Conservation (phyloP, 2,329 filamentous ascomycete genomes). For the Aspergillus pseudoterreus region DNA sequence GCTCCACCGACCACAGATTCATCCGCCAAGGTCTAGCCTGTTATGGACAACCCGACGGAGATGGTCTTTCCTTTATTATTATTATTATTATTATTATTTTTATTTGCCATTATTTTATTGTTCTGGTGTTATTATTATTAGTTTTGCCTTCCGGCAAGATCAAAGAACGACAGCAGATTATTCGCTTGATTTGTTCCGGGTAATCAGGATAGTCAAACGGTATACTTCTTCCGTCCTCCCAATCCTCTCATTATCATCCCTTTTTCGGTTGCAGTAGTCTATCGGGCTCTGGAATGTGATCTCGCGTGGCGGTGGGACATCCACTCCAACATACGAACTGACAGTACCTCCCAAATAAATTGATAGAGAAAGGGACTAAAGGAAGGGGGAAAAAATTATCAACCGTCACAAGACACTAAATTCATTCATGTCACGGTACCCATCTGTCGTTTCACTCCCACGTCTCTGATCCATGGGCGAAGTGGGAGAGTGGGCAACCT, state of each 20-base stretch:
- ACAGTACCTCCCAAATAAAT: neutral
- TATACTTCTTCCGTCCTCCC: neutral
- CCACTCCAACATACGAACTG: neutral
- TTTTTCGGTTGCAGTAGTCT: conserved; percentile 1
- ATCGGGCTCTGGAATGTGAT: neutral
- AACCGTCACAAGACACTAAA: neutral
- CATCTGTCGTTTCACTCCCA: conserved; percentile 1
- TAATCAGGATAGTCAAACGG: neutral
- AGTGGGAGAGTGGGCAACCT: neutral
- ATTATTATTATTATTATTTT: neutral
- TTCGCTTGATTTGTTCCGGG: neutral
- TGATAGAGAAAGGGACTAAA: neutral
- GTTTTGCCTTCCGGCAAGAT: neutral
- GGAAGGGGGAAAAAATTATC: neutral
- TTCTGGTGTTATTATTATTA: neutral
- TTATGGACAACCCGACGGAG: conserved; percentile 17
- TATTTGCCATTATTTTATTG: neutral
- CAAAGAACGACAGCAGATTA: neutral
- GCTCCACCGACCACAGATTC: conserved; percentile 7
- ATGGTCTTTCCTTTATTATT: neutral
- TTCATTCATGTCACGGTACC: conserved; percentile 3
- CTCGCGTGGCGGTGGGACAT: neutral
- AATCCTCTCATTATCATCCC: neutral
- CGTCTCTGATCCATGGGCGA: neutral
- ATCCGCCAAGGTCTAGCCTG: conserved; percentile 11